These are phyloP conservation scores for Arthrobotrys megalospora DNA, from an alignment of 2,329 filamentous ascomycete genomes.

Conservation along the genomic window DNA sequence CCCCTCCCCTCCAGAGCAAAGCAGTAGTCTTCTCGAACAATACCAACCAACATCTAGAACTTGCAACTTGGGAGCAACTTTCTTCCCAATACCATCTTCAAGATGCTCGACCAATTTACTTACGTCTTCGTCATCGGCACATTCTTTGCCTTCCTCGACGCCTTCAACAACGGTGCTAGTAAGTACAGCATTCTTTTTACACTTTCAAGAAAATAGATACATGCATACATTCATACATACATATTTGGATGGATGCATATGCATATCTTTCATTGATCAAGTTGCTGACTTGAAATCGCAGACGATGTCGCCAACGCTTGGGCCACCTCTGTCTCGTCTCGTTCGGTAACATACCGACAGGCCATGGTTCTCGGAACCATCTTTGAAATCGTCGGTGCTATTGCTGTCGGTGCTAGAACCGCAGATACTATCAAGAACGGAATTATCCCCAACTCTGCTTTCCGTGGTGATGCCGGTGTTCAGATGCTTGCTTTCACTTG, in stretches of 20 bases:
- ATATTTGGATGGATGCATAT: too few species aligned
- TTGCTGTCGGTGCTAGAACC: conserved; percentile 78
- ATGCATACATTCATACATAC: neutral
- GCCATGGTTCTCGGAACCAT: conserved; percentile 78
- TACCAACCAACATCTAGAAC: conserved; percentile 1
- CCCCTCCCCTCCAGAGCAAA: conserved; percentile 19
- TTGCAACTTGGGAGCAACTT: conserved; percentile 21
- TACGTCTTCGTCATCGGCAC: conserved; percentile 84
- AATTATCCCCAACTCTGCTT: conserved; percentile 66
- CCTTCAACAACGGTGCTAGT: conserved; percentile 85
- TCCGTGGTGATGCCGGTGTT: conserved; percentile 69
- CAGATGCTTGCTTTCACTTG: conserved; percentile 75
- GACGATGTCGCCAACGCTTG: conserved; percentile 82
- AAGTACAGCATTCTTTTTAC: conserved; percentile 67
- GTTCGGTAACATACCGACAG: conserved; percentile 79
- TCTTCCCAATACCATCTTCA: conserved; percentile 64
- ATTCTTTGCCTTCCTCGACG: conserved; percentile 81
- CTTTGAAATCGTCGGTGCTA: conserved; percentile 78
- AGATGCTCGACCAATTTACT: conserved; percentile 76
- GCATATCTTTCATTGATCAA: neutral
- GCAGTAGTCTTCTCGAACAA: conserved; percentile 36
- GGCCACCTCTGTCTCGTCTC: conserved; percentile 85
- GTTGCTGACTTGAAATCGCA: conserved; percentile 9
- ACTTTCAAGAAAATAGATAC: too few species aligned
- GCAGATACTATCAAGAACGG: conserved; percentile 85